Conservation (phyloP, 2,329 filamentous ascomycete genomes). For the Arthroderma uncinatum region DNA sequence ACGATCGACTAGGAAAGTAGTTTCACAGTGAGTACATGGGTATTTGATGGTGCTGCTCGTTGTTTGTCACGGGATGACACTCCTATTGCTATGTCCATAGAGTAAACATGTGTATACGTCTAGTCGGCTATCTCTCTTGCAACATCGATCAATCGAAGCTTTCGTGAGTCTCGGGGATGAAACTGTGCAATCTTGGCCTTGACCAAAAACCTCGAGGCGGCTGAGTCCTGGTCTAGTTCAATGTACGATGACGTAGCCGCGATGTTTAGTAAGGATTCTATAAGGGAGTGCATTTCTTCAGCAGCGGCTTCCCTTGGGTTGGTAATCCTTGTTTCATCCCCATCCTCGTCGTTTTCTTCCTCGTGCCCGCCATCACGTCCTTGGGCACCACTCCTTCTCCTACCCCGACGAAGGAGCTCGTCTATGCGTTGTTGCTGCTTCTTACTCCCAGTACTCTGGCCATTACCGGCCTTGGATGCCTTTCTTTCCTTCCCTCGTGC, state of each 20-base stretch:
- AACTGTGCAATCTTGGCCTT: constrained; percentile 47
- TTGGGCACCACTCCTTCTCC: not conserved
- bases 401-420: constrained; percentile 35
- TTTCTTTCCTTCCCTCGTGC: constrained; percentile 41
- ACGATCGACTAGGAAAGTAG: constrained; percentile 40
- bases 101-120: not conserved
- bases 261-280: constrained; percentile 38
- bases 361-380: constrained; percentile 7
- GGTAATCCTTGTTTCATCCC: constrained; percentile 17
- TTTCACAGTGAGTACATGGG: not conserved
- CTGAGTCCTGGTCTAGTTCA: constrained; percentile 40
- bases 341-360: constrained; percentile 17
- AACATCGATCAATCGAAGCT: constrained; percentile 44
- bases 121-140: constrained; percentile 19
- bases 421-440: constrained; percentile 42
- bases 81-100: not conserved
- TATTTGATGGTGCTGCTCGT: not conserved
- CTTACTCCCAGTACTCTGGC: constrained; percentile 18
- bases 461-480: constrained; percentile 26
- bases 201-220: constrained; percentile 43
- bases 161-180: constrained; percentile 43
- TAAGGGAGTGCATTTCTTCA: constrained; percentile 36
- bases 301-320: constrained; percentile 41
- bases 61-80: not conserved
- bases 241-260: constrained; percentile 36